Conservation (phyloP, 768 basidiomycete genomes). For the Amanita pseudoporphyria region DNA sequence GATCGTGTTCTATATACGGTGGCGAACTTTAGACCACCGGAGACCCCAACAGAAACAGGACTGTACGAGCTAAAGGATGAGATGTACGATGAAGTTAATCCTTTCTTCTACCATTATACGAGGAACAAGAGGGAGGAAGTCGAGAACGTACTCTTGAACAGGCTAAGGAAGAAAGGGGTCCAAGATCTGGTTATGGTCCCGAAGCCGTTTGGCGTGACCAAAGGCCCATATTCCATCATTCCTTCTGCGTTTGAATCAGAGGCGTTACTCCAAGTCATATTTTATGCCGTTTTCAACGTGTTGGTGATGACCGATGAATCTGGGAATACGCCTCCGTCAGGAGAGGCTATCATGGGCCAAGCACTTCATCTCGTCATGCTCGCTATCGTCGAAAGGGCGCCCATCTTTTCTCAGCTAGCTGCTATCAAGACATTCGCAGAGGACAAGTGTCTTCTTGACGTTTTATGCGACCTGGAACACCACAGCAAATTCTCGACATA, state of each 20-base stretch:
- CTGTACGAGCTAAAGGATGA: slow-evolving; percentile 85
- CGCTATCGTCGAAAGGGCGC: slow-evolving; percentile 62
- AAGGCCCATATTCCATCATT: slow-evolving; percentile 63
- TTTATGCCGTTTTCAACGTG: slow-evolving; percentile 73
- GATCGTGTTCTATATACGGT: slow-evolving; percentile 71
- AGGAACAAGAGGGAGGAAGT: slow-evolving; percentile 92
- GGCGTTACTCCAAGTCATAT: slow-evolving; percentile 71
- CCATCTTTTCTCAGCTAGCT: slow-evolving; percentile 50
- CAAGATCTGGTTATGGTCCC: slow-evolving; percentile 71
- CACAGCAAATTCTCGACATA: slow-evolving; percentile 71
- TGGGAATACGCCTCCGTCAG: slow-evolving; percentile 58
- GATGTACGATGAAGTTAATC: slow-evolving; percentile 80
- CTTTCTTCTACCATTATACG: slow-evolving; percentile 93
- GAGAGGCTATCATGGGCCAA: slow-evolving; percentile 88
- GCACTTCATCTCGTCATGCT: slow-evolving; percentile 81
- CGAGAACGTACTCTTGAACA: slow-evolving; percentile 59
- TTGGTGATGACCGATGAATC: slow-evolving; percentile 51
- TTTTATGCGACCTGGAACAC: slow-evolving; percentile 70
- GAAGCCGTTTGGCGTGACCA: slow-evolving; percentile 49
- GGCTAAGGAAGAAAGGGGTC: slow-evolving; percentile 50
- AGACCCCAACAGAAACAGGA: slow-evolving; percentile 68
- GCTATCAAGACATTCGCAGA: slow-evolving; percentile 47
- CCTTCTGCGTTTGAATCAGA: slow-evolving; percentile 58
- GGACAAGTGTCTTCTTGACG: slow-evolving; percentile 53
- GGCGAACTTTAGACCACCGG: slow-evolving; percentile 75